These are phyloP conservation scores for Solanum sitiens DNA, from an alignment of 257 asterid species.

Conservation along the genomic window DNA sequence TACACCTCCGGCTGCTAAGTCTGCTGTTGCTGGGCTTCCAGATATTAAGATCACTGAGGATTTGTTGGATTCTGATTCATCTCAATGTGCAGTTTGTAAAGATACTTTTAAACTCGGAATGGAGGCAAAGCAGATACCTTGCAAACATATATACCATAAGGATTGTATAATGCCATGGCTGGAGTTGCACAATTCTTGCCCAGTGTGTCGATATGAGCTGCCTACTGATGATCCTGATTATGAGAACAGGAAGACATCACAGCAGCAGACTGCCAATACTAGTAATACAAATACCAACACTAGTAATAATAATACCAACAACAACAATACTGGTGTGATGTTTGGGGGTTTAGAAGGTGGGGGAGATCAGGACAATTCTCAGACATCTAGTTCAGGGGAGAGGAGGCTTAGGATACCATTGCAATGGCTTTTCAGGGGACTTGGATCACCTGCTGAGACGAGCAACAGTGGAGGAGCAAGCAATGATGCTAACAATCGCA, in stretches of 20 bases:
- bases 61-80: constrained; percentile 48
- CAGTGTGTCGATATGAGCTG: constrained; percentile 76
- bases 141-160: constrained; percentile 80
- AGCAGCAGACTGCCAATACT: constrained; percentile 2
- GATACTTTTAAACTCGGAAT: constrained; percentile 58
- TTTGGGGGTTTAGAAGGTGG: constrained; percentile 21
- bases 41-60: constrained; percentile 37
- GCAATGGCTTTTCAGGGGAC: constrained; percentile 58
- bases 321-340: constrained; percentile 11
- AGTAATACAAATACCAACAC: not conserved
- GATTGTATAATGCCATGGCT: constrained; percentile 89
- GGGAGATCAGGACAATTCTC: constrained; percentile 25
- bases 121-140: constrained; percentile 70
- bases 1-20: constrained; percentile 79
- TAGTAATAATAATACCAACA: constrained; percentile 3
- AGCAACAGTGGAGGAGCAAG: constrained; percentile 42
- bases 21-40: constrained; percentile 62
- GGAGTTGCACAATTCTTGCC: constrained; percentile 88
- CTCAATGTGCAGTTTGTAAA: constrained; percentile 82
- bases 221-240: constrained; percentile 89
- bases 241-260: constrained; percentile 43
- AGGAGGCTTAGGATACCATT: constrained; percentile 63
- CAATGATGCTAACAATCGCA: constrained; percentile 1
- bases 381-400: constrained; percentile 43
- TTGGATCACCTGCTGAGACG: constrained; percentile 54